Evolutionary conservation across 257 asterid genomes (phyloP), one percentile per base, ranked within the genome.

Genomic region (Solanum chiquidenum): DNA sequence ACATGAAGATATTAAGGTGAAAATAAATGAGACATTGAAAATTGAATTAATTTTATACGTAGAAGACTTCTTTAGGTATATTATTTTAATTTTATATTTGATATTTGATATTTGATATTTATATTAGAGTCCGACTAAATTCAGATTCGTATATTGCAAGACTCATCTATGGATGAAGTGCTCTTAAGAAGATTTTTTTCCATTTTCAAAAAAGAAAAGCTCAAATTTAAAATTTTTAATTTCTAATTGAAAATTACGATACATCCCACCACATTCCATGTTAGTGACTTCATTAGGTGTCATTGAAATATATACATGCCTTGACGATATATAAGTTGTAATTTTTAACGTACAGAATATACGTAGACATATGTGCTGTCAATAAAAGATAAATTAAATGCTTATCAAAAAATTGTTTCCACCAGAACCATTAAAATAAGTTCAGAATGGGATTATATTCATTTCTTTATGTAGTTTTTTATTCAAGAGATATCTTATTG

Each of bases 71-170:
- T 38, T 33, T 33, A 12, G 10, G 35, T 12, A 16, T 68, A 27
- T 68, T 68, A 1, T 29, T 69, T 29, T 29, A 0, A 9, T 9
- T 66, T 66, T 66, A 7, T 25, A n/a, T 0, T 23, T 42, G 49
- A 0, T 7, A 8, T 1, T 5, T 5, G 0, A 7, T 25, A 5
- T 49, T 49, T 0, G 1, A 7, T 25, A 6, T 49, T 49, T 0
- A 1, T 68, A 27, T 68, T 64, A 0, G 0, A 27, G 7, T 68
- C 0, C 0, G 10, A 12, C 0, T 68, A 27, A 68, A 64, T 64
- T 64, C 0, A 64, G 1, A 68, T 27, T 68, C 0, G 0, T 5
- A 1, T 12, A 27, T 25, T 64, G 14, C 3, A 25, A 5, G 1
- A 25, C 0, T 23, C 2, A 27, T 27, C 3, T 68, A 1, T 68